Conservation (phyloP, 805 yeast genomes). For the Ogataea ramenticola region DNA sequence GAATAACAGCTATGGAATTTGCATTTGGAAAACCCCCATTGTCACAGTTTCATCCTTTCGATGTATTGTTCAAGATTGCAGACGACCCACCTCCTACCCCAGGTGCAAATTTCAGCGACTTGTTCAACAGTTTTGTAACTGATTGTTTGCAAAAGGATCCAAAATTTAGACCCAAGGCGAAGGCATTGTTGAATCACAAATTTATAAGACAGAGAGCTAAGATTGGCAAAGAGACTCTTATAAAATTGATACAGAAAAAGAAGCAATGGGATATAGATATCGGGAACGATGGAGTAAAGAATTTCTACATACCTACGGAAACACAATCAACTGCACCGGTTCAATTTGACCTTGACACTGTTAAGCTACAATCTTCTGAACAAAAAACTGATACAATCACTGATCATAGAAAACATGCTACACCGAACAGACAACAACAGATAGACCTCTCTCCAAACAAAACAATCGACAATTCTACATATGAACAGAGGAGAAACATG, state of each 20-base stretch:
- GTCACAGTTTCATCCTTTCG: conserved; percentile 46
- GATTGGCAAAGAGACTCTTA: conserved; percentile 19
- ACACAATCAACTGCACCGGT: neutral
- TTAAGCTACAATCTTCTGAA: too few relatives aligned
- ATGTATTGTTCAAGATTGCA: conserved; percentile 45
- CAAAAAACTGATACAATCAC: neutral
- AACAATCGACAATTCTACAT: neutral
- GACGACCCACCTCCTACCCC: conserved; percentile 38
- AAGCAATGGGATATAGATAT: conserved; percentile 33
- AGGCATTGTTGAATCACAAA: conserved; percentile 52
- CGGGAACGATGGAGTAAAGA: conserved; percentile 17
- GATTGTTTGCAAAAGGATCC: conserved; percentile 71
- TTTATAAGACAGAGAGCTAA: conserved; percentile 42
- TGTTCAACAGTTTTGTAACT: conserved; percentile 62
- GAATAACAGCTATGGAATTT: conserved; percentile 70
- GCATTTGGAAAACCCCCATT: conserved; percentile 70
- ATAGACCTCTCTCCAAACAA: neutral
- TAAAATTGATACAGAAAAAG: conserved; percentile 37
- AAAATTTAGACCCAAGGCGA: conserved; percentile 55
- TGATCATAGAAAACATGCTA: neutral
- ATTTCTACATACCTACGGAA: conserved; percentile 29
- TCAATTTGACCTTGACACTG: conserved; percentile 11
- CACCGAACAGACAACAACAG: neutral
- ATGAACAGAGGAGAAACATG: conserved; percentile 2
- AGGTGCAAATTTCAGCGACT: conserved; percentile 23